phyloP scores from a whole-genome alignment of 345 rosid genomes.

The Raphanus raphanistrum region DNA sequence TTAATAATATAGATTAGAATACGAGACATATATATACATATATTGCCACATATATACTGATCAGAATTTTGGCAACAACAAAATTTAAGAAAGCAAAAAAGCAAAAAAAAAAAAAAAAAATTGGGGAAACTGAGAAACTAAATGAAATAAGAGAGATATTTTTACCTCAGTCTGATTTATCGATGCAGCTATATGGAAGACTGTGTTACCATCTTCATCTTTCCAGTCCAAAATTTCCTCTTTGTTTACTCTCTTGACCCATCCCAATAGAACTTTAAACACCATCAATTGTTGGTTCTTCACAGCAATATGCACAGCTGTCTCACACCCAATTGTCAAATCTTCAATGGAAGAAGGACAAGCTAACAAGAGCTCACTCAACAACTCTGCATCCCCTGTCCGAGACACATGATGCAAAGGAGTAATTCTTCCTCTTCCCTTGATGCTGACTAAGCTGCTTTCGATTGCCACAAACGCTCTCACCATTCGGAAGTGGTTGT shows the following conservation, averaged over 20 bases:
- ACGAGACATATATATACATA: no score
- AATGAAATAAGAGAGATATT: no score
- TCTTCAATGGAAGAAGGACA: no score
- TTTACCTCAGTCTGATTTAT: no score
- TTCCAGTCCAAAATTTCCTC: slow-evolving; percentile 36
- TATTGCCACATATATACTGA: no score
- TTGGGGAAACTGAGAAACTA: no score
- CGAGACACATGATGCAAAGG: slow-evolving; percentile 39
- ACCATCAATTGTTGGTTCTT: not conserved
- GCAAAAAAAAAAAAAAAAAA: no score
- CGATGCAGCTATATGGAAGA: slow-evolving; percentile 38
- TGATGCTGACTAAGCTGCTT: slow-evolving; percentile 28
- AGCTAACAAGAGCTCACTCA: not conserved
- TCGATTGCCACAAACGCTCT: slow-evolving; percentile 19
- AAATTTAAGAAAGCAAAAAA: no score
- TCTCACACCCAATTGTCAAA: not conserved
- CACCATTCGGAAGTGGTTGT: not conserved
- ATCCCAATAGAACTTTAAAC: not conserved
- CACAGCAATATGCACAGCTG: slow-evolving; percentile 23
- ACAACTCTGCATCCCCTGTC: slow-evolving; percentile 4
- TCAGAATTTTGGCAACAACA: no score
- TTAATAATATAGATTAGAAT: no score
- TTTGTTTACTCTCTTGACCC: no score
- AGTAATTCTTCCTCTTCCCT: slow-evolving; percentile 34
- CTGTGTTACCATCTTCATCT: slow-evolving; percentile 47